Conservation (phyloP, 75 land plant species). For the Cryptomeria japonica region DNA sequence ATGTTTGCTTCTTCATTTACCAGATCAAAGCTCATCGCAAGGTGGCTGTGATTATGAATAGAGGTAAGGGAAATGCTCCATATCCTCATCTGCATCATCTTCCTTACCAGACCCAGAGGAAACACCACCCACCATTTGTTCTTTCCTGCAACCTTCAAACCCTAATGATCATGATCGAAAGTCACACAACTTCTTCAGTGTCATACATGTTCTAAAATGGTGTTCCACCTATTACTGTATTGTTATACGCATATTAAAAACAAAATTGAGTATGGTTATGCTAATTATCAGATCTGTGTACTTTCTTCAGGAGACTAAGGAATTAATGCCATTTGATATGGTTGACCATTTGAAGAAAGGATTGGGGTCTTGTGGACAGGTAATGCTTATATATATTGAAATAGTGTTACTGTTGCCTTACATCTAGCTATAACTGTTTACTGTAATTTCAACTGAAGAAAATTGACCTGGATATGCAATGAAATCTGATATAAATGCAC, state of each 20-base stretch:
- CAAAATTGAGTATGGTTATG: background rate
- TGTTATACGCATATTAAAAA: background rate
- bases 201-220: background rate
- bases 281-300: constrained; percentile 5
- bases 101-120: background rate
- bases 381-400: constrained; percentile 12
- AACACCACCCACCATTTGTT: background rate
- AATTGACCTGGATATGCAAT: background rate
- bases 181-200: background rate
- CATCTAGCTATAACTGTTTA: background rate
- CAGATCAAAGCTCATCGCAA: too few species aligned
- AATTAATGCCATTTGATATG: constrained; percentile 65
- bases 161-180: background rate
- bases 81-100: too few species aligned
- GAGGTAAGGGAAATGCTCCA: too few species aligned
- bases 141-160: too few species aligned
- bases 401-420: background rate
- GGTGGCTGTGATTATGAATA: too few species aligned
- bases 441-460: background rate
- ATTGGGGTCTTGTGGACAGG: constrained; percentile 86
- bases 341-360: constrained; percentile 72
- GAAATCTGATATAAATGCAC: background rate
- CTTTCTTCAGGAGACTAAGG: constrained; percentile 41
- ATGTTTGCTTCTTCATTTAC: too few species aligned
- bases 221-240: background rate